Evolutionary conservation across 2,329 filamentous ascomycete species (phyloP).

Genomic region (Claviceps fusiformis): DNA sequence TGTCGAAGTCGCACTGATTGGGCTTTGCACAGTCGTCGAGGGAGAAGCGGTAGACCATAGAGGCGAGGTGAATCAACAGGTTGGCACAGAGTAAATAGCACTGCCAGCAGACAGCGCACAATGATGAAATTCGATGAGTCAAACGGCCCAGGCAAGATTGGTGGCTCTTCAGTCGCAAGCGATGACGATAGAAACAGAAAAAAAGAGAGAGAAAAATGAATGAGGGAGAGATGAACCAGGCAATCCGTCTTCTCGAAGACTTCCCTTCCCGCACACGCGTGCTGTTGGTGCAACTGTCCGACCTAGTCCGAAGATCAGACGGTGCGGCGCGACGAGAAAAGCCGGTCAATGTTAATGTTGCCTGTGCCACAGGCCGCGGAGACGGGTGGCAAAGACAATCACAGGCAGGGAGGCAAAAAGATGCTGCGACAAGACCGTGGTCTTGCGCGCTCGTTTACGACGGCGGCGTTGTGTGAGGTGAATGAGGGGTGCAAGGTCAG

Average conservation of each 20-base stretch:
- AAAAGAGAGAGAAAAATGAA: too few species aligned
- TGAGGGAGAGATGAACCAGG: not conserved
- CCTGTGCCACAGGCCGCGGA: not conserved
- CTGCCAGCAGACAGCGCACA: not conserved
- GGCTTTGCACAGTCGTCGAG: not conserved
- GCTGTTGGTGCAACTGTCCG: slow-evolving; percentile 1
- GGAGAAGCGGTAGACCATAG: not conserved
- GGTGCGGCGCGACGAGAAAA: slow-evolving; percentile 1
- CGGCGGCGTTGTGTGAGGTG: not conserved
- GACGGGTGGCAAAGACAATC: not conserved
- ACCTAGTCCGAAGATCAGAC: not conserved
- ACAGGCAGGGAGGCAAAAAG: not conserved
- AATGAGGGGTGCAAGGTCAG: not conserved
- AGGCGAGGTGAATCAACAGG: not conserved
- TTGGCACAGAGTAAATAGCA: not conserved
- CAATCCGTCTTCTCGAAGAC: not conserved
- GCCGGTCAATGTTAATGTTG: not conserved
- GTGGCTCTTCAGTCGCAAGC: not conserved
- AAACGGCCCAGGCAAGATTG: not conserved
- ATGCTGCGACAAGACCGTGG: not conserved
- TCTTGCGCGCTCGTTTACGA: not conserved
- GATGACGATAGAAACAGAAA: not conserved
- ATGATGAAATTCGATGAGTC: not conserved
- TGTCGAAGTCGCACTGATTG: not conserved
- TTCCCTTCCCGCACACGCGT: slow-evolving; percentile 1